Conservation (phyloP, 169 alveolate species). For the Prorocentrum cordatum region DNA sequence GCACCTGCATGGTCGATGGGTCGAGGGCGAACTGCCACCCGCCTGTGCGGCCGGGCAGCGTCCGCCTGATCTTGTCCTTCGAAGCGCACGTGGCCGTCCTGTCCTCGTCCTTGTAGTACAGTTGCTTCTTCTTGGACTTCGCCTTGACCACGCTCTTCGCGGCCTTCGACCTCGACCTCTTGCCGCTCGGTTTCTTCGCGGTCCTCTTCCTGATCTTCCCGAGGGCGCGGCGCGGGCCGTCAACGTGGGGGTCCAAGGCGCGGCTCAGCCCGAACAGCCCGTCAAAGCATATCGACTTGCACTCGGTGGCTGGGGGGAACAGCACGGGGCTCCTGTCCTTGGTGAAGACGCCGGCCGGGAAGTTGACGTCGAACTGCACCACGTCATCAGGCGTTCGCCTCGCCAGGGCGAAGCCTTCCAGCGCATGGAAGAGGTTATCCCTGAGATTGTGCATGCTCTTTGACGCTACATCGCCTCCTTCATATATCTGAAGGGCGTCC, state of each 20-base stretch:
- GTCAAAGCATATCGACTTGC: not conserved
- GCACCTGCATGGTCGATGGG: not conserved
- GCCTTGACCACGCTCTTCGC: too few relatives aligned
- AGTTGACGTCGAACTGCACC: not conserved
- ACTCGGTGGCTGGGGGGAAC: not conserved
- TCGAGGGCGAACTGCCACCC: not conserved
- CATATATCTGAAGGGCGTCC: not conserved
- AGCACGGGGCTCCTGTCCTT: not conserved
- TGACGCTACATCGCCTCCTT: not conserved
- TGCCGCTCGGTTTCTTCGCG: too few relatives aligned
- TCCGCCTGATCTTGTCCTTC: not conserved
- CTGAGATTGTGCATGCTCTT: not conserved
- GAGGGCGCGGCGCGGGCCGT: too few relatives aligned
- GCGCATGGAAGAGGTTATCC: not conserved
- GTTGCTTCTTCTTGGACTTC: too few relatives aligned
- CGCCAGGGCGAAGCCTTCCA: constrained; percentile 10
- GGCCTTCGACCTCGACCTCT: too few relatives aligned
- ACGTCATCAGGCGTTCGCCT: not conserved
- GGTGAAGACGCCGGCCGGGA: not conserved
- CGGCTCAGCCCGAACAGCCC: not conserved
- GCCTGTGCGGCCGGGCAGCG: not conserved
- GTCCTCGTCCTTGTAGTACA: too few relatives aligned
- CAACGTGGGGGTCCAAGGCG: not conserved
- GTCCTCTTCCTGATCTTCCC: too few relatives aligned
- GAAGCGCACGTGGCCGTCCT: not conserved